Evolutionary conservation across 208 protist species (phyloP).

Genomic region (Naegleria gruberi): DNA sequence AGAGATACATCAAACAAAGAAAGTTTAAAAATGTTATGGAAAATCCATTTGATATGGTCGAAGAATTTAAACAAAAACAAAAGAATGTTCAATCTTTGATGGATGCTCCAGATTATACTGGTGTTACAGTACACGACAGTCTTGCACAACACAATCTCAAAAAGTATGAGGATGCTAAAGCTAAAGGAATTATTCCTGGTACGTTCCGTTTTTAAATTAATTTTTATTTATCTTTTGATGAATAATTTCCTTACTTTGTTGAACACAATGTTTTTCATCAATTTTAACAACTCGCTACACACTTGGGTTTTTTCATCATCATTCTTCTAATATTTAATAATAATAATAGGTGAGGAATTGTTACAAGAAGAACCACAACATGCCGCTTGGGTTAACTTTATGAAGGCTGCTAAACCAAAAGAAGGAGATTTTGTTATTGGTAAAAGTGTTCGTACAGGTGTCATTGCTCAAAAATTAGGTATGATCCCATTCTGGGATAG

Average conservation of each 20-base stretch:
- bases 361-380: background rate
- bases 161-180: background rate
- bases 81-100: background rate
- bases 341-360: background rate
- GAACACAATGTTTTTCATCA: background rate
- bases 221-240: background rate
- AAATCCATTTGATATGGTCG: conserved; percentile 2
- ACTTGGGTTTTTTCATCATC: background rate
- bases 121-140: background rate
- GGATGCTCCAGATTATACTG: background rate
- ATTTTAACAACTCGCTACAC: too few relatives aligned
- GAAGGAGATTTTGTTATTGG: background rate
- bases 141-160: background rate
- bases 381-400: background rate
- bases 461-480: background rate
- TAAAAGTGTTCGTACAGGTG: background rate
- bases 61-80: background rate
- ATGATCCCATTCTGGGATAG: conserved; percentile 12
- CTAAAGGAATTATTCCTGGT: background rate
- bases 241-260: background rate
- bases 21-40: background rate
- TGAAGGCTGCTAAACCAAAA: background rate
- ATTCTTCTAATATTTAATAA: background rate
- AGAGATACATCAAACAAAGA: background rate
- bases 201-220: background rate